A percentile compares a stretch with the other conserved stretches of the same genome.
Conservation (phyloP, 2,329 filamentous ascomycete species). For the Alternaria gaisen region DNA sequence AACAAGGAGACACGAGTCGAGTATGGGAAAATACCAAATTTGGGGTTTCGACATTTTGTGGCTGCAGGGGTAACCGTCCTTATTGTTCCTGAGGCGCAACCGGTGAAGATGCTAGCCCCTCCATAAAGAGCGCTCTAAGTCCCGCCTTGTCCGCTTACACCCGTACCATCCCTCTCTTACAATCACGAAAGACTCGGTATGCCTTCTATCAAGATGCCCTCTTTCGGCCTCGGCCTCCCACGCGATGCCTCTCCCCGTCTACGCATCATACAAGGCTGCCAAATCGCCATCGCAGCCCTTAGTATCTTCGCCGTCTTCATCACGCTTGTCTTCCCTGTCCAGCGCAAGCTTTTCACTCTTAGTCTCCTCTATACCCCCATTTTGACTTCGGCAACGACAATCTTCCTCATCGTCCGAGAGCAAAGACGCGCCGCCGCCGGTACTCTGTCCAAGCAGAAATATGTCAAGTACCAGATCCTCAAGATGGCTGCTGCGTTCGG, state of each 20-base stretch:
- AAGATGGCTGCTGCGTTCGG: constrained; percentile 30
- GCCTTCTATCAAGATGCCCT: not conserved
- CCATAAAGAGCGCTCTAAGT: constrained; percentile 20
- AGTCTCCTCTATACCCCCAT: constrained; percentile 35
- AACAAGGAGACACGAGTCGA: constrained; percentile 19
- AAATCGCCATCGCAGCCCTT: constrained; percentile 24
- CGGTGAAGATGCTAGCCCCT: constrained; percentile 28
- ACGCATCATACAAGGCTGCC: constrained; percentile 29
- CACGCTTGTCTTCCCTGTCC: constrained; percentile 28
- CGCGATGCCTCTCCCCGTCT: constrained; percentile 30
- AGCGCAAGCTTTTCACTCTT: constrained; percentile 34
- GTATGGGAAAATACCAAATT: constrained; percentile 18
- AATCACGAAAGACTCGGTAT: not conserved
- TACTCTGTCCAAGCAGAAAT: constrained; percentile 31
- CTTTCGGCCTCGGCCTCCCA: constrained; percentile 2
- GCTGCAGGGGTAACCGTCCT: constrained; percentile 10
- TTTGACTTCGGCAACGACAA: constrained; percentile 29
- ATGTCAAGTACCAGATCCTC: constrained; percentile 34
- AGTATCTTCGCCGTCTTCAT: constrained; percentile 27
- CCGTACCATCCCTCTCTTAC: not conserved
- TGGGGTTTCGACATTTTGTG: not conserved
- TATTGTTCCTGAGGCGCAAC: constrained; percentile 22
- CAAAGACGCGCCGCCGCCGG: constrained; percentile 26
- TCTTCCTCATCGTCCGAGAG: constrained; percentile 31
- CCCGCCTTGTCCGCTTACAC: not conserved